Evolutionary conservation across 306 rosid species (phyloP).

Genomic region (Cucurbita argyrosperma): DNA sequence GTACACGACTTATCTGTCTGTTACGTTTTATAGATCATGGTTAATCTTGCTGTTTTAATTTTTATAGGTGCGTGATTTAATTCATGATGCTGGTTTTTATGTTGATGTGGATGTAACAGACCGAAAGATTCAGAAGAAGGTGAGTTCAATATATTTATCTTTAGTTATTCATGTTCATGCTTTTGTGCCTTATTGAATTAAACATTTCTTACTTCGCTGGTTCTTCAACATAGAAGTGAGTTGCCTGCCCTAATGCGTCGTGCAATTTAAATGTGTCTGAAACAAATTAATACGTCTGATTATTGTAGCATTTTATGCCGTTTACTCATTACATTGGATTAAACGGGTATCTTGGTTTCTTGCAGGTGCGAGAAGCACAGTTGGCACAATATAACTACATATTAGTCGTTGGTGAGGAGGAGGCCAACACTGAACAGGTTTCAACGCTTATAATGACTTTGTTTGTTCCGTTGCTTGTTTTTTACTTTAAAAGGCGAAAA

Average conservation of each 20-base stretch:
- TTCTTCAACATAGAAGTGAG: neutral
- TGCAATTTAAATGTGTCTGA: too few species aligned
- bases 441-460: too few species aligned
- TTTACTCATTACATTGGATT: neutral
- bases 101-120: slow-evolving; percentile 80
- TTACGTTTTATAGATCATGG: neutral
- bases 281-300: neutral
- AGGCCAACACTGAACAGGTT: slow-evolving; percentile 83
- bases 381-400: slow-evolving; percentile 74
- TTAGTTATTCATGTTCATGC: neutral
- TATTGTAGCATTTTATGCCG: neutral
- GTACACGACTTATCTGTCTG: neutral
- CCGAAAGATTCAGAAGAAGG: slow-evolving; percentile 91
- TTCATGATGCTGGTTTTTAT: slow-evolving; percentile 55
- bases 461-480: too few species aligned
- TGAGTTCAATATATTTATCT: neutral
- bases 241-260: neutral
- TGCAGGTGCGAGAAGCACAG: slow-evolving; percentile 91
- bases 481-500: too few species aligned
- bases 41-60: neutral
- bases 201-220: neutral
- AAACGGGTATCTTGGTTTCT: neutral
- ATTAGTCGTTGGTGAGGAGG: slow-evolving; percentile 91
- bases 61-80: slow-evolving; percentile 54
- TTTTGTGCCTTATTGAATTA: neutral